These are phyloP conservation scores for Rhodosorus marinus DNA, from an alignment of 23 red algal genomes.

Conservation along the genomic window DNA sequence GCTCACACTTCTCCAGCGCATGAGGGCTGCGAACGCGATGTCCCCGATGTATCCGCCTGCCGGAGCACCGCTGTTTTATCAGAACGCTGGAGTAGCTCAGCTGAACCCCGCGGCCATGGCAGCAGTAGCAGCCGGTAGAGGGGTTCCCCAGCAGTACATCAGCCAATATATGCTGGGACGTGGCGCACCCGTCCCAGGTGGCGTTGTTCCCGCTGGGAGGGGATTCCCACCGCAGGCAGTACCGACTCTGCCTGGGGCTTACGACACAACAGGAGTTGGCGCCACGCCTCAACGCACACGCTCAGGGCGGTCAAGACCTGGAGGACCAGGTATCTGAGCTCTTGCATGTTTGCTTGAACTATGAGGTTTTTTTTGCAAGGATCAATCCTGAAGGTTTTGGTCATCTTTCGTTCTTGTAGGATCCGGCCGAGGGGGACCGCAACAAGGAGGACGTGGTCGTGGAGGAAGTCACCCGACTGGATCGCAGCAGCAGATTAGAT, in stretches of 20 bases:
- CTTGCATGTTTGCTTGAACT: too few relatives aligned
- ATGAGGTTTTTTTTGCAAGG: too few relatives aligned
- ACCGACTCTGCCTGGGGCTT: too few relatives aligned
- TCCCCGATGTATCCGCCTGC: constrained; percentile 52
- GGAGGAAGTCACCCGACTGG: neutral
- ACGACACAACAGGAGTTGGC: too few relatives aligned
- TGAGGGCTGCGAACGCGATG: constrained; percentile 7
- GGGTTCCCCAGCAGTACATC: constrained; percentile 53
- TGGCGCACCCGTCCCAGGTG: constrained; percentile 21
- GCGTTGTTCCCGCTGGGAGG: constrained; percentile 20
- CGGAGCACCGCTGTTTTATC: constrained; percentile 53
- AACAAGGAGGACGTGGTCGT: too few relatives aligned
- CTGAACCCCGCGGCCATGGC: constrained; percentile 24
- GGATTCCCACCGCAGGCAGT: too few relatives aligned
- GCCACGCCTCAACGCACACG: too few relatives aligned
- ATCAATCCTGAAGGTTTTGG: too few relatives aligned
- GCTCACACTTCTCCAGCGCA: constrained; percentile 14
- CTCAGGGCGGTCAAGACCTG: too few relatives aligned
- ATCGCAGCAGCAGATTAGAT: constrained; percentile 41
- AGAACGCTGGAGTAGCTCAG: constrained; percentile 5
- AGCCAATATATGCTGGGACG: constrained; percentile 43
- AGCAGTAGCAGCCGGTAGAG: neutral
- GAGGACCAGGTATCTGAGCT: too few relatives aligned
- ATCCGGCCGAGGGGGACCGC: too few relatives aligned
- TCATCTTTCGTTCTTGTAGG: too few relatives aligned